These are phyloP conservation scores for Pestalotiopsis sp. DNA, from an alignment of 2,329 filamentous ascomycete genomes.

Conservation along the genomic window DNA sequence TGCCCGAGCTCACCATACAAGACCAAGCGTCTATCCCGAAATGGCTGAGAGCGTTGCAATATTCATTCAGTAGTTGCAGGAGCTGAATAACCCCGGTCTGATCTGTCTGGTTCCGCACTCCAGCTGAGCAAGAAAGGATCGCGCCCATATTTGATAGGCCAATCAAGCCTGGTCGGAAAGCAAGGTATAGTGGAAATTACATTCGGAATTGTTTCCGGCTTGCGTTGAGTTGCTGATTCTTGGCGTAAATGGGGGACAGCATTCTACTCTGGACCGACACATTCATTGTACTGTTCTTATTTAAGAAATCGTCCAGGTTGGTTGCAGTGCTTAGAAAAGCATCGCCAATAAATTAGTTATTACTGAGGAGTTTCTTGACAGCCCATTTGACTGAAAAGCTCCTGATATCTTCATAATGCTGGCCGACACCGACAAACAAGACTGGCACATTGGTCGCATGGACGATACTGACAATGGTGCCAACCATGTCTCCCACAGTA, in stretches of 20 bases:
- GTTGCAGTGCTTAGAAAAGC: background rate
- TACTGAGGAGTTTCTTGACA: slow-evolving; percentile 65
- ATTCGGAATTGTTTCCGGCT: slow-evolving; percentile 5
- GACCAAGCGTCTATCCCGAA: background rate
- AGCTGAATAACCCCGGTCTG: slow-evolving; percentile 1
- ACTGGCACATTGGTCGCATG: slow-evolving; percentile 97
- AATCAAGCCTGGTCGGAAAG: background rate
- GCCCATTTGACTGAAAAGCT: slow-evolving; percentile 73
- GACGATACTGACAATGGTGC: slow-evolving; percentile 92
- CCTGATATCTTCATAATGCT: slow-evolving; percentile 69
- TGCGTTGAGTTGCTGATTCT: background rate
- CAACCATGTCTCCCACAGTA: slow-evolving; percentile 99
- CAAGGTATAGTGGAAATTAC: background rate
- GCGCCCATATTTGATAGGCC: background rate
- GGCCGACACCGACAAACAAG: slow-evolving; percentile 80
- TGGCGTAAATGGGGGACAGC: background rate
- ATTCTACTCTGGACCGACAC: background rate
- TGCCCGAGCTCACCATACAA: background rate
- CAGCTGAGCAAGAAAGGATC: background rate
- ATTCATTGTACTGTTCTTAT: background rate
- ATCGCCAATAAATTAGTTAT: slow-evolving; percentile 33
- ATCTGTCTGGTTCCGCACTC: background rate
- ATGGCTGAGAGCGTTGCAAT: background rate
- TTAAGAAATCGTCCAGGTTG: background rate
- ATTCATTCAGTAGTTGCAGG: background rate